phyloP scores from a whole-genome alignment of 106 monocot genomes.

The Chionographis japonica region DNA sequence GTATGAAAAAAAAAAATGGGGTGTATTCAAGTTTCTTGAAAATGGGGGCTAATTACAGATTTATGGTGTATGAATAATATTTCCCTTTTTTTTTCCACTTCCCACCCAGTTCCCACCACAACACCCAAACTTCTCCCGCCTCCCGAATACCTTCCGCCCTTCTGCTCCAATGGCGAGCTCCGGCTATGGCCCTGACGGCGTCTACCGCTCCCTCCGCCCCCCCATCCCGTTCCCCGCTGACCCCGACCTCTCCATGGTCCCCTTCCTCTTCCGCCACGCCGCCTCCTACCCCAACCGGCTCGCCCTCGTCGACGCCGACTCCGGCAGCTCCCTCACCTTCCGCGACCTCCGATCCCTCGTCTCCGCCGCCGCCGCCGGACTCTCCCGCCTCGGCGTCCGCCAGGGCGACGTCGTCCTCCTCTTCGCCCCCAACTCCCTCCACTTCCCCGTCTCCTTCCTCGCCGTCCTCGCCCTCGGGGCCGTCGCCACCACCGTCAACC shows the following conservation, averaged over 20 bases:
- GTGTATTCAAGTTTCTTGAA: no score
- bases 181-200: constrained; percentile 1
- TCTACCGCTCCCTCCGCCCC: constrained; percentile 11
- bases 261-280: constrained; percentile 5
- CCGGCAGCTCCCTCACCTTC: constrained; percentile 22
- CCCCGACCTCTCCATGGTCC: constrained; percentile 8
- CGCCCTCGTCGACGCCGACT: constrained; percentile 14
- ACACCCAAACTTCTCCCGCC: no score
- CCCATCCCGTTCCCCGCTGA: constrained; percentile 2
- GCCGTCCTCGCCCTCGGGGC: constrained; percentile 35
- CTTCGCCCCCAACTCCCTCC: constrained; percentile 34
- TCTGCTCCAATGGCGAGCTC: background rate
- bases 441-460: constrained; percentile 31
- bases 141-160: no score
- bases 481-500: constrained; percentile 33
- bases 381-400: constrained; percentile 19
- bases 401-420: constrained; percentile 44
- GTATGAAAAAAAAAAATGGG: no score
- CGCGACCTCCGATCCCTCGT: constrained; percentile 20
- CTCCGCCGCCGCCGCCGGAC: constrained; percentile 26
- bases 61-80: no score
- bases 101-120: no score
- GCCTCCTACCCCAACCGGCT: no score
- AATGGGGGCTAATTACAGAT: no score
- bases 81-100: no score